These are phyloP conservation scores for Barbarea vulgaris DNA, from an alignment of 345 rosid genomes.

Conservation along the genomic window DNA sequence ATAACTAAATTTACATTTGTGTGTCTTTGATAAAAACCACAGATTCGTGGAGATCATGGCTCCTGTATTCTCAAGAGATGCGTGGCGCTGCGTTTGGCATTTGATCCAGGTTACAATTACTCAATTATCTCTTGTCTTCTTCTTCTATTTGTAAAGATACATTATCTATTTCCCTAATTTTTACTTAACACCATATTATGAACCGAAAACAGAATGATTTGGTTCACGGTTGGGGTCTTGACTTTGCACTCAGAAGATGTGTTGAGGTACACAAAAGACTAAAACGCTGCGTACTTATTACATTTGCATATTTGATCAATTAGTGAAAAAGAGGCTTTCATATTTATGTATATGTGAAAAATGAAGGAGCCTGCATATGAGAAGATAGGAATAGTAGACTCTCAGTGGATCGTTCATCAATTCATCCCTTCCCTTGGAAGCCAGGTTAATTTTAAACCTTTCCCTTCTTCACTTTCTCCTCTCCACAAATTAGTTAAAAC, in stretches of 20 bases:
- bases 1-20: not conserved
- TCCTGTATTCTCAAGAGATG: constrained; percentile 84
- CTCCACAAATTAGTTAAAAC: not conserved
- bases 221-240: constrained; percentile 99
- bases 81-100: constrained; percentile 98
- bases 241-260: constrained; percentile 93
- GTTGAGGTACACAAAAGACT: constrained; percentile 53
- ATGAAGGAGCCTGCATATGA: constrained; percentile 81
- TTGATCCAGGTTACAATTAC: constrained; percentile 72
- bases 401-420: constrained; percentile 97
- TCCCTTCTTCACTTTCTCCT: not conserved
- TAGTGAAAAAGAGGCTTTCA: not conserved
- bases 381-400: constrained; percentile 92
- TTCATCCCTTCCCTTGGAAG: constrained; percentile 80
- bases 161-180: not conserved
- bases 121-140: not conserved
- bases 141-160: constrained; percentile 12
- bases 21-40: constrained; percentile 37
- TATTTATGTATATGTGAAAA: constrained; percentile 3
- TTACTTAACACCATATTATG: not conserved
- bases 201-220: constrained; percentile 75
- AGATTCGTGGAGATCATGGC: constrained; percentile 99
- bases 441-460: constrained; percentile 57
- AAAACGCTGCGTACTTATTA: constrained; percentile 5
- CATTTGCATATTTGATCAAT: not conserved